phyloP scores from a whole-genome alignment of 805 yeast species.

The Ogataea populi-albae region DNA sequence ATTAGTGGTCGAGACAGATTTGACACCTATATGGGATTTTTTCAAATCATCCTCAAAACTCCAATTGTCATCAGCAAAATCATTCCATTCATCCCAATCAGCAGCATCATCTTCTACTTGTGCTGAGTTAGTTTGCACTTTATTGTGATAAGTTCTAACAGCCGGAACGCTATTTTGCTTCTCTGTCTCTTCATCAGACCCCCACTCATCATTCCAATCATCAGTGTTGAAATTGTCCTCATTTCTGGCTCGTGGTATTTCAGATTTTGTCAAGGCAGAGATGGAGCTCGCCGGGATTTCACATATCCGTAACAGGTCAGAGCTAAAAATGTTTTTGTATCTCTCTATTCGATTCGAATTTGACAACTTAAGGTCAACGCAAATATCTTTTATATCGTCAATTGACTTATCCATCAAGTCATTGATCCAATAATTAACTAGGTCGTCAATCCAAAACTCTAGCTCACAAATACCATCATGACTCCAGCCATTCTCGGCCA shows the following conservation, averaged over 20 bases:
- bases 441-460: slow-evolving; percentile 35
- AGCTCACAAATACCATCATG: slow-evolving; percentile 30
- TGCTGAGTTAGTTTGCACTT: background rate
- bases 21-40: slow-evolving; percentile 15
- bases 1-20: slow-evolving; percentile 20
- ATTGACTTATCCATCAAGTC: slow-evolving; percentile 25
- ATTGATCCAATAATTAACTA: slow-evolving; percentile 28
- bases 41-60: slow-evolving; percentile 22
- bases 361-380: slow-evolving; percentile 12
- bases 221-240: slow-evolving; percentile 11
- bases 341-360: slow-evolving; percentile 9
- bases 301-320: too few relatives aligned
- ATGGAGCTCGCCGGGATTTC: too few relatives aligned
- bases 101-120: slow-evolving; percentile 12
- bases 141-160: background rate
- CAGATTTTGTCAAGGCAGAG: too few relatives aligned
- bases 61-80: slow-evolving; percentile 28
- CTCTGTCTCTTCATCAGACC: slow-evolving; percentile 15
- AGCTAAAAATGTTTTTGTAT: slow-evolving; percentile 11
- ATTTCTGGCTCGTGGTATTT: background rate
- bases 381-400: slow-evolving; percentile 25
- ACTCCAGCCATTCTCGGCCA: slow-evolving; percentile 29
- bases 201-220: slow-evolving; percentile 27
- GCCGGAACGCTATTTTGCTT: too few relatives aligned
- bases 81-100: slow-evolving; percentile 30